Evolutionary conservation across 23 red algal species (phyloP), one percentile per base, ranked within the genome.

Genomic region (Agarophyton chilense): DNA sequence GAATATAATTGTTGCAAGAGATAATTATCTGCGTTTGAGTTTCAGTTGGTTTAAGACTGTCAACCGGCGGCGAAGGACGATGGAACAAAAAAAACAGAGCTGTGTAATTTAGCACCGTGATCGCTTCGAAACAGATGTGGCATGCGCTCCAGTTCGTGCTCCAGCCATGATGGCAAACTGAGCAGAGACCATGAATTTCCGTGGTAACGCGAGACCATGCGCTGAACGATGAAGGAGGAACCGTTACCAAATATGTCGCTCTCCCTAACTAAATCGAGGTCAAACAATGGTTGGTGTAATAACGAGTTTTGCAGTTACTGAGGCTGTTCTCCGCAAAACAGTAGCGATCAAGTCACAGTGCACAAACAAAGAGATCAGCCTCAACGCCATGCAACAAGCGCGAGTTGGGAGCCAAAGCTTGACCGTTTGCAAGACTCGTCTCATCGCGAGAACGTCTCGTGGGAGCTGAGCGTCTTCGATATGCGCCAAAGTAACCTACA

Each of bases 91-190:
- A 35, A 36, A 2, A 29, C 17, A 65, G 31, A 33, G 11, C 60
- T 7, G 29, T 65, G 60, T 13, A 65, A 35, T 25, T 31, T 31
- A 61, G 31, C 31, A 65, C 29, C 31, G 32, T 35, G 60, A 65
- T 65, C 60, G 60, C 10, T 36, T 36, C 35, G 8, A 36, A 14
- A 18, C 6, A 35, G 29, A 36, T 35, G 5, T 35, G 9, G 35
- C 29, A 36, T 33, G 32, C 17, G 26, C 22, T 7, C 13, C 31
- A 14, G 60, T 35, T 65, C 60, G 22, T 65, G n/a, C n/a, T n/a
- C n/a, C n/a, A n/a, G 21, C 60, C 60, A 65, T 36, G 31, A 65
- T 65, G 60, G 60, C 26, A 61, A 65, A 65, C 60, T 65, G 60
- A 4, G 31, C 32, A 17, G 32, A 29, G 2, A 36, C 31, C 10